Evolutionary conservation across 2,329 filamentous ascomycete genomes (phyloP), one percentile per base, ranked within the genome.

Genomic region (Talaromyces sp.): DNA sequence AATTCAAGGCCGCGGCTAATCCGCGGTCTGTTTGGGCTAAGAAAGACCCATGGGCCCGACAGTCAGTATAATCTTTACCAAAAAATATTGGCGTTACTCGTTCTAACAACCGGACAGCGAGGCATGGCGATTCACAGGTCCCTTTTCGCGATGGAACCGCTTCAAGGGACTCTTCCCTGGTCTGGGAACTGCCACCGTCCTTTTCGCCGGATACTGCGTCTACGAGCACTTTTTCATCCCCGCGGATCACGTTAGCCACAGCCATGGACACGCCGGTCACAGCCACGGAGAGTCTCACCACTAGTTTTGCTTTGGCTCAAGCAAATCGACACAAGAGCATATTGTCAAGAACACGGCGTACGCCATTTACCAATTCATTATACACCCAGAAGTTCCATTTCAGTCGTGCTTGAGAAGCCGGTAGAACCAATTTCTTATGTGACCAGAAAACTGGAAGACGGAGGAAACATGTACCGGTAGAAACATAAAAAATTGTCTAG

Each of bases 71-170:
- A 18, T 27, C n/a, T n/a, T 30, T 27, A 5, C n/a, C 27, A 16
- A 16, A 6, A 47, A 23, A 23, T 18, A 23, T 6, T 23, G 44
- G 44, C 18, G 44, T 27, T 14, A 12, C 7, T 12, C 42, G 34
- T 52, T 52, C 64, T 72, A 62, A 72, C 69, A 56, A 47, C 6
- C 30, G 16, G 42, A 66, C 75, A 99, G 95, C 74, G 95, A 99
- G 82, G 85, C 90, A 74, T 99, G 95, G 95, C 86, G 95, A 78
- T 97, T 96, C 83, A 88, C 85, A 40, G 95, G 94, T 66, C 88
- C 86, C 60, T 98, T 97, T 83, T 89, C 88, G 67, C 87, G 94
- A 70, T 90, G 83, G 81, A 96, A 96, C 81, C 89, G 95, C 70
- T 95, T 97, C 83, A 92, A 89, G 81, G 82, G 85, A 71, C 83